Base-by-base conservation (phyloP, 2,329 filamentous ascomycete species). In the Verruconis gallopava region DNA sequence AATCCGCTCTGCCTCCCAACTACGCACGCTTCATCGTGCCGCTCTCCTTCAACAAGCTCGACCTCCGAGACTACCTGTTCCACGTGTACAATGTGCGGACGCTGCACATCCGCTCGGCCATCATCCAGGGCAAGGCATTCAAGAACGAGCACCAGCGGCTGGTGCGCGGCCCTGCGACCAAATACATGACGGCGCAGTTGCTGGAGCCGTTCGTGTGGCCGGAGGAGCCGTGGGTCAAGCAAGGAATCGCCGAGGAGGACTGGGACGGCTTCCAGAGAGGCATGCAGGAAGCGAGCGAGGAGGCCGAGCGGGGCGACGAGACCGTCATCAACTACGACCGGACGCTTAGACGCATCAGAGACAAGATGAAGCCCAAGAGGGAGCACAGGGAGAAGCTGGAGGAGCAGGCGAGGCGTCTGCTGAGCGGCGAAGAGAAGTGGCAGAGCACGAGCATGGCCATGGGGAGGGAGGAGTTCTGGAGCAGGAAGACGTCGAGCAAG, bases 141-240 rank as follows among this genome's bases (percentile, higher is more conserved):
- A 59, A 59, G 56, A 56, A 56, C 59, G 46, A 48, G 53, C 68
- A 62, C 53, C 72, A 46, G 70, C 41, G 38, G 11, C 38, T 21
- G 4, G 79, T 77, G 60, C 75, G 89, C 18, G 81, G 83, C 19
- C 69, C 73, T 49, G 67, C 77, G 38, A 72, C 79, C 55, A 98
- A 98, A 73, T 82, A 79, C 61, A 98, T 98, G 91, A 93, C 82
- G 33, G 85, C 93, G 35, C 84, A 95, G 69, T 74, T 98, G 66
- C 75, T 72, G 47, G 68, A 79, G 66, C 85, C 88, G 3, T 98
- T 98, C 66, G 77, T 83, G 44, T 96, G 85, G 81, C 91, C 91
- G 1, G 72, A 77, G 49, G 61, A 68, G 50, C 82, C 85, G 25
- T 30, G 25, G 25, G 25, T 30, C 9, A 30, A n/a, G 9, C 9